Evolutionary conservation across 2,329 filamentous ascomycete species (phyloP).

Genomic region (Ophidiomyces ophidiicola): DNA sequence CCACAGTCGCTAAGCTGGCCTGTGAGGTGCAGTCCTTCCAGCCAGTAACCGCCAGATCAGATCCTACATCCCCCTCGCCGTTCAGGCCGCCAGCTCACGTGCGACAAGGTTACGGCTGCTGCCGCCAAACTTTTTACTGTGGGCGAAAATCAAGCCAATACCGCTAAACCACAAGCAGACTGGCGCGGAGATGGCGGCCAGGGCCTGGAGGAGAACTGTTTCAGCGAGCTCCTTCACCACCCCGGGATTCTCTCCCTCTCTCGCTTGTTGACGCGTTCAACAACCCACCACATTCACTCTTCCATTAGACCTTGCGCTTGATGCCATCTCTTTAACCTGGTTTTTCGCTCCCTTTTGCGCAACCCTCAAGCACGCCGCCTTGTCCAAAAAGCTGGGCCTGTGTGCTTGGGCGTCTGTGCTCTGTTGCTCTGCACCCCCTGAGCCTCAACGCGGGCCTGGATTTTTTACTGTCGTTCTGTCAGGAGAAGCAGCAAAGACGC

Average conservation of each 20-base stretch:
- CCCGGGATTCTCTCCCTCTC: neutral
- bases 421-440: neutral
- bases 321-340: neutral
- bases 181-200: conserved; percentile 2
- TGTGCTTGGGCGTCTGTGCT: neutral
- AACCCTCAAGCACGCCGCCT: neutral
- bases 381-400: neutral
- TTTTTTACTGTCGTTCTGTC: too few relatives aligned
- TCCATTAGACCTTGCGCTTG: neutral
- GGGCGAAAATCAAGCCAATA: neutral
- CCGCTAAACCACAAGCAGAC: conserved; percentile 8
- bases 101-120: conserved; percentile 8
- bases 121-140: conserved; percentile 6
- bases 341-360: neutral
- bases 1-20: too few relatives aligned
- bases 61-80: too few relatives aligned
- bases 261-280: neutral
- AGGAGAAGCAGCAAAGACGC: conserved; percentile 7
- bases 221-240: neutral
- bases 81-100: too few relatives aligned
- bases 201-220: neutral
- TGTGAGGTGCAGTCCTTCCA: too few relatives aligned
- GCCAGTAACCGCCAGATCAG: too few relatives aligned
- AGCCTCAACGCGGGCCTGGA: too few relatives aligned
- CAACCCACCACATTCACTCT: conserved; percentile 1